Percentiles rank a stretch among this genome's conserved stretches.
phyloP scores from a whole-genome alignment of 73 alveolate species.

The Uronychia setigera region DNA sequence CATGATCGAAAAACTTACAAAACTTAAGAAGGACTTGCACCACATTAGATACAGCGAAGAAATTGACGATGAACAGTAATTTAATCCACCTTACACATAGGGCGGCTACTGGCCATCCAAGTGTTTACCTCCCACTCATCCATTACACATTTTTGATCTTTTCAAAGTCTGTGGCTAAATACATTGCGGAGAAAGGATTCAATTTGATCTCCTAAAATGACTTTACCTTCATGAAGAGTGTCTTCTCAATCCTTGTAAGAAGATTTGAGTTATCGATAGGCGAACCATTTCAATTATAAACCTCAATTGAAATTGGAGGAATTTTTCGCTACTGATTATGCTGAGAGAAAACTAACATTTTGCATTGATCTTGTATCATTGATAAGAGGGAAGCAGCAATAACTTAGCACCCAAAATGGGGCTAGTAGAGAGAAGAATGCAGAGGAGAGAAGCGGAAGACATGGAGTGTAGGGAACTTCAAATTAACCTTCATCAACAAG shows the following conservation, averaged over 20 bases:
- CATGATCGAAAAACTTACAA: background rate
- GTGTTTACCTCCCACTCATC: constrained; percentile 5
- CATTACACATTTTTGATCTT: background rate
- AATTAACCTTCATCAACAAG: background rate
- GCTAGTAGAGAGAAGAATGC: background rate
- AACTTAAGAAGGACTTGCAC: background rate
- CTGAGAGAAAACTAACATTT: background rate
- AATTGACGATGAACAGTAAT: background rate
- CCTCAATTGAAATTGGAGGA: background rate
- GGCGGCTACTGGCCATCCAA: constrained; percentile 3
- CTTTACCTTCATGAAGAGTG: constrained; percentile 16
- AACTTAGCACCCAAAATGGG: background rate
- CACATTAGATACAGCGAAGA: background rate
- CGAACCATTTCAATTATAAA: background rate
- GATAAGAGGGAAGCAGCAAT: background rate
- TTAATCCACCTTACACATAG: background rate
- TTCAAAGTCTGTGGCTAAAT: constrained; percentile 3
- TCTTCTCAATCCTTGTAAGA: background rate
- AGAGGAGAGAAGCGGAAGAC: background rate
- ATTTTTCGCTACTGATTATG: background rate
- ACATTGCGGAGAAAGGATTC: constrained; percentile 11
- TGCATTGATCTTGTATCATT: background rate
- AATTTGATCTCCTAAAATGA: background rate
- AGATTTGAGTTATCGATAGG: background rate
- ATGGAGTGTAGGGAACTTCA: background rate